phyloP scores from a whole-genome alignment of 2,329 filamentous ascomycete species.

The Neofusicoccum laricinum region DNA sequence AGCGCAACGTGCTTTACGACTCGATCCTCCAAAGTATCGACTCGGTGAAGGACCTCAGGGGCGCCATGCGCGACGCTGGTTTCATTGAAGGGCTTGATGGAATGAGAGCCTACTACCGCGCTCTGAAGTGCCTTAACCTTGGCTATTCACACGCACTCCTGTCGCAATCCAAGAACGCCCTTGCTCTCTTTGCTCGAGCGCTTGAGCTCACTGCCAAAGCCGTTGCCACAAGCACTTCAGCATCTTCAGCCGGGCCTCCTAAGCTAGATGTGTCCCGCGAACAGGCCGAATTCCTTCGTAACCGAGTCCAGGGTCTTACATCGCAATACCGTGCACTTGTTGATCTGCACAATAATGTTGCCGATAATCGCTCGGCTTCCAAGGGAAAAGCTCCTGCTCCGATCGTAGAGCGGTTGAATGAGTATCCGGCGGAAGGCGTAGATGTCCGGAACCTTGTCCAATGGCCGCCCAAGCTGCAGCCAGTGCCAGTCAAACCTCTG shows the following conservation, averaged over 20 bases:
- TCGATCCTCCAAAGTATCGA: slow-evolving; percentile 88
- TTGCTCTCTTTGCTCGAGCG: slow-evolving; percentile 79
- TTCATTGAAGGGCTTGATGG: slow-evolving; percentile 77
- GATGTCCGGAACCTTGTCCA: slow-evolving; percentile 79
- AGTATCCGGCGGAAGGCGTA: slow-evolving; percentile 69
- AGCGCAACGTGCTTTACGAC: slow-evolving; percentile 86
- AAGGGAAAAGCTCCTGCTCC: slow-evolving; percentile 39
- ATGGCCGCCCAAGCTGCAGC: slow-evolving; percentile 79
- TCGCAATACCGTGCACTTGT: slow-evolving; percentile 83
- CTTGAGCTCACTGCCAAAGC: slow-evolving; percentile 59
- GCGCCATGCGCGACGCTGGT: slow-evolving; percentile 77
- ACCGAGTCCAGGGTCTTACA: slow-evolving; percentile 67
- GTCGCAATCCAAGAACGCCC: slow-evolving; percentile 69
- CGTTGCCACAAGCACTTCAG: slow-evolving; percentile 32
- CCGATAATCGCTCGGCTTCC: slow-evolving; percentile 33
- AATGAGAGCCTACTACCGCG: slow-evolving; percentile 79
- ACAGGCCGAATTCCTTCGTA: slow-evolving; percentile 58
- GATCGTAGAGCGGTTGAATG: slow-evolving; percentile 70
- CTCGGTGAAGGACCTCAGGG: slow-evolving; percentile 82
- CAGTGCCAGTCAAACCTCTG: slow-evolving; percentile 87
- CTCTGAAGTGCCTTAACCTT: slow-evolving; percentile 83
- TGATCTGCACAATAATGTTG: slow-evolving; percentile 58
- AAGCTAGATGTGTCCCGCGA: slow-evolving; percentile 65
- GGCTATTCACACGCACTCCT: slow-evolving; percentile 79
- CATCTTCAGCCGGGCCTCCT: slow-evolving; percentile 45